A percentile compares a stretch with the other conserved stretches of the same genome.
Conservation (phyloP, 352 stramenopile genomes). For the Halophytophthora batemanensis region DNA sequence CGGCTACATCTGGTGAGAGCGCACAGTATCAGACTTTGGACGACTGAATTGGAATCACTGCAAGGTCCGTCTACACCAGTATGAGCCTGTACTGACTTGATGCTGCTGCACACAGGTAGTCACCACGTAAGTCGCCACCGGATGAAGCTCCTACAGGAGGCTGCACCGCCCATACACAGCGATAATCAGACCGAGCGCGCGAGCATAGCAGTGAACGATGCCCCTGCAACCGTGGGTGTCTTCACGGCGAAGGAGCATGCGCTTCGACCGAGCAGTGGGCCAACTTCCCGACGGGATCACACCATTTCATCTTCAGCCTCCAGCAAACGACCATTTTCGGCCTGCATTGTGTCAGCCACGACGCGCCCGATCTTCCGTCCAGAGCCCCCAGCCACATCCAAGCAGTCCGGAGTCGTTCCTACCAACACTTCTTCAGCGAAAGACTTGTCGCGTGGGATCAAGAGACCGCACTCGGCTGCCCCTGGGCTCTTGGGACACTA, state of each 20-base stretch:
- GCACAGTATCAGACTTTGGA: not conserved
- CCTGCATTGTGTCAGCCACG: constrained; percentile 1
- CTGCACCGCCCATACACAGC: not conserved
- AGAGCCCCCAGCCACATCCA: not conserved
- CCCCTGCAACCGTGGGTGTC: not conserved
- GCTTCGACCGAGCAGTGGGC: constrained; percentile 4
- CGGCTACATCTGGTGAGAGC: constrained; percentile 16
- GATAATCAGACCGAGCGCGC: constrained; percentile 19
- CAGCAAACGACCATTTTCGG: constrained; percentile 23
- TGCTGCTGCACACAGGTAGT: constrained; percentile 11
- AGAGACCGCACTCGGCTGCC: constrained; percentile 27
- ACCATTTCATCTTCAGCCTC: not conserved
- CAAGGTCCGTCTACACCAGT: no score
- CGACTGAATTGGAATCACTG: no score
- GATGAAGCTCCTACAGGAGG: constrained; percentile 34
- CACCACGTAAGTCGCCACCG: constrained; percentile 36
- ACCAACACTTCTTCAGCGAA: not conserved
- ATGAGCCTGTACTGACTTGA: not conserved
- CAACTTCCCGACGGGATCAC: not conserved
- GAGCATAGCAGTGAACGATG: not conserved
- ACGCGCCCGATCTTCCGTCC: not conserved
- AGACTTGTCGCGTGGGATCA: constrained; percentile 6
- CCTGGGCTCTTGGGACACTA: constrained; percentile 11
- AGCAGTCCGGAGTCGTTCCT: constrained; percentile 1
- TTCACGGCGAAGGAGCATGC: constrained; percentile 10